Conservation (phyloP, 148 eudicot species). For the Mesembryanthemum crystallinum region DNA sequence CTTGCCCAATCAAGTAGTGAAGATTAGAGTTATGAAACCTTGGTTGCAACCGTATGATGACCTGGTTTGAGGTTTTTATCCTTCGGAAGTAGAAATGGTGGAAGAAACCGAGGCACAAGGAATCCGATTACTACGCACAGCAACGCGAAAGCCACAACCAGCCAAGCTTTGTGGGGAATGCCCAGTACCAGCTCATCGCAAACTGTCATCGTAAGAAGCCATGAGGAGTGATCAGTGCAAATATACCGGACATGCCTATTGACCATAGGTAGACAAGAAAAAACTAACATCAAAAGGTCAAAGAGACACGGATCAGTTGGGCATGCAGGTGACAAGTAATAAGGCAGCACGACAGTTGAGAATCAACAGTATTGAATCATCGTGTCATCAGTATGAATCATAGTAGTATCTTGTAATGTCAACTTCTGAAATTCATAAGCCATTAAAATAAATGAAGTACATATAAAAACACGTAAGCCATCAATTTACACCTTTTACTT, state of each 20-base stretch:
- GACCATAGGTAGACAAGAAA: background rate
- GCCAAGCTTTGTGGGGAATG: constrained; percentile 76
- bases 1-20: background rate
- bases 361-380: no score
- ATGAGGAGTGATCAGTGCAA: background rate
- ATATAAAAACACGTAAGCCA: no score
- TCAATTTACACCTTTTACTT: no score
- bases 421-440: no score
- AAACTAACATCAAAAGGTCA: background rate
- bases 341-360: no score
- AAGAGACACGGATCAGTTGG: background rate
- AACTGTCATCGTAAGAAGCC: constrained; percentile 40
- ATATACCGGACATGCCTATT: background rate
- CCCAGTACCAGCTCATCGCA: constrained; percentile 84
- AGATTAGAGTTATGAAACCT: constrained; percentile 17
- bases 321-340: no score
- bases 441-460: no score
- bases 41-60: constrained; percentile 11
- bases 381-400: no score
- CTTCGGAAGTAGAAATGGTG: constrained; percentile 41
- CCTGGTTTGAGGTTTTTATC: constrained; percentile 27
- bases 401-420: no score
- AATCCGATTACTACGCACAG: constrained; percentile 57
- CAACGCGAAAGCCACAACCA: constrained; percentile 58
- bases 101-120: constrained; percentile 59